Evolutionary conservation across 371 early-diverging fungal species (phyloP).

Genomic region (Actinomortierella ambigua): DNA sequence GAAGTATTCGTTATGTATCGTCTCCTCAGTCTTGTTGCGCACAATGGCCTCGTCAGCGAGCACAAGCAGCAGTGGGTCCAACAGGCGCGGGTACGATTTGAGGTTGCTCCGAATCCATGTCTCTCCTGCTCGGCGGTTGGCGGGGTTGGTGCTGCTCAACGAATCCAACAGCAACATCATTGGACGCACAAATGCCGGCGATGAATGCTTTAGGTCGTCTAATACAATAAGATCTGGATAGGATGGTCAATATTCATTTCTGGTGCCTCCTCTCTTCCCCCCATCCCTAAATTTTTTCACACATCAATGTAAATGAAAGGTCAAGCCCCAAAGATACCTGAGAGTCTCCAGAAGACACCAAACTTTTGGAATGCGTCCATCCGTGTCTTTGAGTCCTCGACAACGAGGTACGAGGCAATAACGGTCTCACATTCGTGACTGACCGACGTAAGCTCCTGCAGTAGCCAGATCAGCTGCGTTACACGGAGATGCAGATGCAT

Average conservation of each 20-base stretch:
- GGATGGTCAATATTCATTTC: no score
- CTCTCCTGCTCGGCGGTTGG: slow-evolving; percentile 69
- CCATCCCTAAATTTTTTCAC: no score
- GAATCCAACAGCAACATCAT: slow-evolving; percentile 77
- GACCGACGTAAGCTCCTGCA: slow-evolving; percentile 58
- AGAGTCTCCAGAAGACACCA: slow-evolving; percentile 75
- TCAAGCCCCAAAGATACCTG: slow-evolving; percentile 26
- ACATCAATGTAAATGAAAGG: neutral
- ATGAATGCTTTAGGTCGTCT: slow-evolving; percentile 48
- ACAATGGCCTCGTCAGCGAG: slow-evolving; percentile 62
- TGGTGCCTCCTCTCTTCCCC: no score
- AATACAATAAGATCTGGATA: neutral
- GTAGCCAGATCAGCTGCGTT: slow-evolving; percentile 68
- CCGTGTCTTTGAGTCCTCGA: slow-evolving; percentile 44
- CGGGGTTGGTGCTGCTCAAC: slow-evolving; percentile 58
- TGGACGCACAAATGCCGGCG: slow-evolving; percentile 65
- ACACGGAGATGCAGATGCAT: slow-evolving; percentile 64
- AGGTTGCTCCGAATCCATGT: slow-evolving; percentile 74
- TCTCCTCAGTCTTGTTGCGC: slow-evolving; percentile 41
- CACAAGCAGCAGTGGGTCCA: slow-evolving; percentile 67
- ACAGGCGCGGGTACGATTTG: slow-evolving; percentile 61
- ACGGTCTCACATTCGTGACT: slow-evolving; percentile 64
- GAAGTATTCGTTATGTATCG: slow-evolving; percentile 52
- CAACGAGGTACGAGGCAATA: slow-evolving; percentile 60
- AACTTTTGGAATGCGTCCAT: slow-evolving; percentile 58